phyloP scores from a whole-genome alignment of 306 rosid species.

The Medicago lupulina region DNA sequence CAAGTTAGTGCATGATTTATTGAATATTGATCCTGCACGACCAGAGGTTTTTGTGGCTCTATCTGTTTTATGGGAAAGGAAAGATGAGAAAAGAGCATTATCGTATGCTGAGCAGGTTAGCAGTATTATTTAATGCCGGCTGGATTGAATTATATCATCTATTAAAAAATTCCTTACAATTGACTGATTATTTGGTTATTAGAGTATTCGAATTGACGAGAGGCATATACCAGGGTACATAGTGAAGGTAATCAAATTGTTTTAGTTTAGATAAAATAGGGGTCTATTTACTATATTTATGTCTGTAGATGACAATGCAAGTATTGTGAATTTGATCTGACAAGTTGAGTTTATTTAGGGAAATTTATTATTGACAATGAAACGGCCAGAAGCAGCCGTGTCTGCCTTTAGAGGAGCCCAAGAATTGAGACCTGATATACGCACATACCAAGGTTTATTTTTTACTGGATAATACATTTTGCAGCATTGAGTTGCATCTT shows the following conservation, averaged over 20 bases:
- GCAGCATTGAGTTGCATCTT: conserved; percentile 40
- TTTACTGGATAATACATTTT: conserved; percentile 20
- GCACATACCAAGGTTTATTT: conserved; percentile 93
- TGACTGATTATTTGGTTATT: conserved; percentile 51
- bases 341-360: conserved; percentile 62
- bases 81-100: conserved; percentile 91
- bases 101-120: conserved; percentile 94
- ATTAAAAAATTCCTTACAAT: conserved; percentile 37
- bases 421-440: conserved; percentile 98
- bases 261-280: conserved; percentile 22
- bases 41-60: conserved; percentile 98
- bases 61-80: conserved; percentile 93
- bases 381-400: conserved; percentile 87
- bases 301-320: conserved; percentile 16
- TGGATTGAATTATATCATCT: conserved; percentile 40
- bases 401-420: conserved; percentile 94
- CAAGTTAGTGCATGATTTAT: conserved; percentile 87
- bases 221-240: conserved; percentile 92
- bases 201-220: conserved; percentile 90
- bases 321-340: conserved; percentile 23
- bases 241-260: conserved; percentile 76
- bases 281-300: conserved; percentile 18
- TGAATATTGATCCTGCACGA: conserved; percentile 85
- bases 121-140: conserved; percentile 34
- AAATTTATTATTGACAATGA: conserved; percentile 73